These are phyloP conservation scores for Termitomyces sp. DNA, from an alignment of 768 basidiomycete species.

Conservation along the genomic window DNA sequence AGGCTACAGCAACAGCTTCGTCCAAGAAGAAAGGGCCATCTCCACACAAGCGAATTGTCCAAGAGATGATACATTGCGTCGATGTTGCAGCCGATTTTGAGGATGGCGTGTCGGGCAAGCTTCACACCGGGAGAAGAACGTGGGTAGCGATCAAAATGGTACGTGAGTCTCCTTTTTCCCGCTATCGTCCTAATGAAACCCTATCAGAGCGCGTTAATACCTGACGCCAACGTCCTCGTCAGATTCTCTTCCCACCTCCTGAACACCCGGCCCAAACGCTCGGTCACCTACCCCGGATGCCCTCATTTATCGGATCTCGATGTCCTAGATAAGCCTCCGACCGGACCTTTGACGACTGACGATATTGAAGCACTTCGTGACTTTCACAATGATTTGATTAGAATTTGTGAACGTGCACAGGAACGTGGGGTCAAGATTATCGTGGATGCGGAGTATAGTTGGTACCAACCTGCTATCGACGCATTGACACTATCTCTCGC, in stretches of 20 bases:
- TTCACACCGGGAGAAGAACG: slow-evolving; percentile 46
- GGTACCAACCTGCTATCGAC: slow-evolving; percentile 84
- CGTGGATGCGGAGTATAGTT: slow-evolving; percentile 83
- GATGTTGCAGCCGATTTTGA: slow-evolving; percentile 84
- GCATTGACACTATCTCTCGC: slow-evolving; percentile 73
- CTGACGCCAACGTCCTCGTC: slow-evolving; percentile 56
- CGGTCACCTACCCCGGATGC: slow-evolving; percentile 67
- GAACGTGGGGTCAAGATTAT: slow-evolving; percentile 65
- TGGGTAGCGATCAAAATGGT: slow-evolving; percentile 89
- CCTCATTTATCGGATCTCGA: slow-evolving; percentile 58
- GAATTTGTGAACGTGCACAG: slow-evolving; percentile 63
- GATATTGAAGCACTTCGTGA: slow-evolving; percentile 62
- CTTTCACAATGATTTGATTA: slow-evolving; percentile 57
- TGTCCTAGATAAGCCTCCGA: slow-evolving; percentile 32
- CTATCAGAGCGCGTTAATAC: slow-evolving; percentile 63
- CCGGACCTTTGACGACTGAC: slow-evolving; percentile 35
- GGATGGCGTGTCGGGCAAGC: slow-evolving; percentile 31
- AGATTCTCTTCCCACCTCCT: slow-evolving; percentile 60
- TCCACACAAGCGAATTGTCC: slow-evolving; percentile 59
- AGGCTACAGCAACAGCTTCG: slow-evolving; percentile 31
- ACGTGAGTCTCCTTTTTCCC: slow-evolving; percentile 20
- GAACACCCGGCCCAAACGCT: slow-evolving; percentile 30
- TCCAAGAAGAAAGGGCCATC: slow-evolving; percentile 21
- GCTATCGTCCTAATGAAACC: not conserved
- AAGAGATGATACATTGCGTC: slow-evolving; percentile 75